Evolutionary conservation across 768 basidiomycete genomes (phyloP).

Genomic region (Suillus placidus): DNA sequence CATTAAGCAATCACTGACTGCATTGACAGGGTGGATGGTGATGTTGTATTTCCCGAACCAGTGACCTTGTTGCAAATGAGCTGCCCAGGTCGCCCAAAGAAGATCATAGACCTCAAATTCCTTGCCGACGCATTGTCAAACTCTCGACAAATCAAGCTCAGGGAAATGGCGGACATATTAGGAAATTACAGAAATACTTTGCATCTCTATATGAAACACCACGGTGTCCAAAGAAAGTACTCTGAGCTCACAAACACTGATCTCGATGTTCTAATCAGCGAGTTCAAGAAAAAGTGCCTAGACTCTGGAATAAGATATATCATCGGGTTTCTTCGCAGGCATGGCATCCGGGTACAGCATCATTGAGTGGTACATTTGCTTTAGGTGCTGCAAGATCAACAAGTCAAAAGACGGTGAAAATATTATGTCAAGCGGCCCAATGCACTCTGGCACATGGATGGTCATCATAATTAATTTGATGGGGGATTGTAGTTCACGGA

Average conservation of each 20-base stretch:
- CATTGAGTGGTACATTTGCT: not conserved
- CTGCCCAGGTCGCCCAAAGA: no score
- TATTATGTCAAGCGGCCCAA: not conserved
- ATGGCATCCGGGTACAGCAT: not conserved
- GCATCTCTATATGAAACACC: not conserved
- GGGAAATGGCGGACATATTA: not conserved
- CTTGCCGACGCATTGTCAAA: no score
- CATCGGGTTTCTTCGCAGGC: not conserved
- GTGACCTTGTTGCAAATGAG: no score
- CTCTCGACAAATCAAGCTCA: no score
- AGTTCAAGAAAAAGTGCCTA: not conserved
- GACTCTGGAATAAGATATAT: not conserved
- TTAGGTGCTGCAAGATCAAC: not conserved
- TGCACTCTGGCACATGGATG: not conserved
- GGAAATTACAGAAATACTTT: not conserved
- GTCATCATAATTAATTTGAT: not conserved
- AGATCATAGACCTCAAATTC: no score
- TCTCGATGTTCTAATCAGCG: not conserved
- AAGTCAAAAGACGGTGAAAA: not conserved
- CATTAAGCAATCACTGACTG: no score
- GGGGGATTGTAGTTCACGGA: conserved; percentile 3
- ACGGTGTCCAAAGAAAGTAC: not conserved
- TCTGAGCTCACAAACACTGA: not conserved
- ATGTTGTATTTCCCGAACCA: no score
- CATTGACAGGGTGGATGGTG: no score